A percentile compares a stretch with the other conserved stretches of the same genome.
phyloP scores from a whole-genome alignment of 2,329 filamentous ascomycete genomes.

The Fusarium newnesense region DNA sequence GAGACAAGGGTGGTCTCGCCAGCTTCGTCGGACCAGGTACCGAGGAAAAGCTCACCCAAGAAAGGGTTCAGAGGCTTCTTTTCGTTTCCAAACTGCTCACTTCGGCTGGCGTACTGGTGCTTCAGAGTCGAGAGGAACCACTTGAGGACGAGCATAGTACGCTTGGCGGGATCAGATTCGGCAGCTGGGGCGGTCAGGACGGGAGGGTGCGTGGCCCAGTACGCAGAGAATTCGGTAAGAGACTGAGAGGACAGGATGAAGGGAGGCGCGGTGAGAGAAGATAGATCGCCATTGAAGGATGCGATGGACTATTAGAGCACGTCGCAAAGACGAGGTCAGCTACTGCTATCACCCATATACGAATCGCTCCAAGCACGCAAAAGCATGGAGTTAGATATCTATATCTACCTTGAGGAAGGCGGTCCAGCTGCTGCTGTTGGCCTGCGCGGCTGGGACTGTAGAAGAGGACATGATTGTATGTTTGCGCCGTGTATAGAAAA shows the following conservation, averaged over 20 bases:
- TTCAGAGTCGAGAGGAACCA: conserved; percentile 96
- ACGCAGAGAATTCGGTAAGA: conserved; percentile 82
- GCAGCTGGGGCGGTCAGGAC: conserved; percentile 84
- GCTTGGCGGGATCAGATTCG: conserved; percentile 82
- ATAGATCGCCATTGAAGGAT: conserved; percentile 84
- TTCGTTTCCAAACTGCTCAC: conserved; percentile 86
- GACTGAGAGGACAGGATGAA: conserved; percentile 85
- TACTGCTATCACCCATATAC: conserved; percentile 3
- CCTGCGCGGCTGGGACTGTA: conserved; percentile 48
- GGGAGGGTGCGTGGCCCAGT: conserved; percentile 82
- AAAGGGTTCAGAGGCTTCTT: conserved; percentile 99
- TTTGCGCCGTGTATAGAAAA: conserved; percentile 7
- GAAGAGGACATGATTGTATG: conserved; percentile 46
- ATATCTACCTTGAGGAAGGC: conserved; percentile 63
- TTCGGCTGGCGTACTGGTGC: conserved; percentile 80
- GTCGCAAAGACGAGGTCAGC: conserved; percentile 27
- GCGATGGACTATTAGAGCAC: conserved; percentile 70
- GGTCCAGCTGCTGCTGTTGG: conserved; percentile 60
- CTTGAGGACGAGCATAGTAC: conserved; percentile 87
- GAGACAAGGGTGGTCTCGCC: conserved; percentile 89
- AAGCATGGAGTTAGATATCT: conserved; percentile 17
- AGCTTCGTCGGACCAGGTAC: conserved; percentile 84
- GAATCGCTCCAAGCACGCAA: conserved; percentile 1
- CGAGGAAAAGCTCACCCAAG: conserved; percentile 92
- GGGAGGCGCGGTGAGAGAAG: conserved; percentile 82